A percentile compares a stretch with the other conserved stretches of the same genome.
Conservation (phyloP, 2,329 filamentous ascomycete species). For the Xylaria sp. region DNA sequence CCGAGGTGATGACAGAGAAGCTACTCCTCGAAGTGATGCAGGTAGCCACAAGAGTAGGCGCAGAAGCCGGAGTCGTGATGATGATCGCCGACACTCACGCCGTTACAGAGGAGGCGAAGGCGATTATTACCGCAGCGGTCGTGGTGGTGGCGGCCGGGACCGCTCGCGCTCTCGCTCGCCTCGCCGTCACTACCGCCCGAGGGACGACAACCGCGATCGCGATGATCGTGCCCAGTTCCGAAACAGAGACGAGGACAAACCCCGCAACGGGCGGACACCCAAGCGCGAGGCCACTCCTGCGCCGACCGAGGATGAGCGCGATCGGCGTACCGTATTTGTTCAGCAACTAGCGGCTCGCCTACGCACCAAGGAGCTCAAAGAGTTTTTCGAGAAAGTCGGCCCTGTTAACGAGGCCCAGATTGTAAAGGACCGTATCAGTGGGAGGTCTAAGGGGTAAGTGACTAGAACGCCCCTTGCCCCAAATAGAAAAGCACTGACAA, state of each 20-base stretch:
- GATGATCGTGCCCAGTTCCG: slow-evolving; percentile 65
- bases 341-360: slow-evolving; percentile 96
- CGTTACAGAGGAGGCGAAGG: slow-evolving; percentile 74
- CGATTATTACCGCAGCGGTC: slow-evolving; percentile 75
- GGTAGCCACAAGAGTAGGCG: slow-evolving; percentile 85
- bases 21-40: slow-evolving; percentile 77
- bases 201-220: slow-evolving; percentile 66
- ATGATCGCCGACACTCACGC: slow-evolving; percentile 77
- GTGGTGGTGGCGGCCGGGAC: slow-evolving; percentile 61
- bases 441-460: slow-evolving; percentile 93
- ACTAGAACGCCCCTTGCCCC: neutral
- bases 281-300: slow-evolving; percentile 71
- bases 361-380: slow-evolving; percentile 89
- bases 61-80: slow-evolving; percentile 81
- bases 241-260: slow-evolving; percentile 61
- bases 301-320: slow-evolving; percentile 93
- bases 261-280: slow-evolving; percentile 50
- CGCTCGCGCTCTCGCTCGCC: slow-evolving; percentile 79
- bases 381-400: slow-evolving; percentile 95
- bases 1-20: slow-evolving; percentile 67
- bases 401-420: slow-evolving; percentile 98
- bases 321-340: slow-evolving; percentile 96
- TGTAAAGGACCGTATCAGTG: slow-evolving; percentile 96
- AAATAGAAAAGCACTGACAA: slow-evolving; percentile 43
- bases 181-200: slow-evolving; percentile 66